Evolutionary conservation across 1,139 yeast genomes (phyloP), one percentile per base, ranked within the genome.

Genomic region (Diutina ranongensis): DNA sequence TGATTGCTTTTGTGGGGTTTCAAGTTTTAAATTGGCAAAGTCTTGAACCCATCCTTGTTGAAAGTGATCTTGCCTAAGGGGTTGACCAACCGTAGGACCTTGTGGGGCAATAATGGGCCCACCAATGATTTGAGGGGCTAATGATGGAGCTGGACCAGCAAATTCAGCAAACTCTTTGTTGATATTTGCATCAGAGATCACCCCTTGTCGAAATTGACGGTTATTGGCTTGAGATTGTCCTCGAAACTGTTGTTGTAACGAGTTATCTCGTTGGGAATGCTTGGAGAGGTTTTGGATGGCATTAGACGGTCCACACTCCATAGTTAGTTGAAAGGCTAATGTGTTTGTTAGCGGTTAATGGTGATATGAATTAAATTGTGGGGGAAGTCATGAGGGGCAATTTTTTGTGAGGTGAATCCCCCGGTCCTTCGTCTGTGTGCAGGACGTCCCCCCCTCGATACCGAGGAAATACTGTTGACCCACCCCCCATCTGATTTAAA

Each of bases 121-220:
- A 20, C 18, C 42, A 3, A 5, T 38, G 4, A 38, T n/a, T 13
- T 2, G 12, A 4, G 10, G 40, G 18, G 28, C 40, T 4, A 4
- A 3, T 4, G 16, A 7, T 10, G 10, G 5, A 10, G 9, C 10
- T 10, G 40, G 25, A 5, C 42, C 42, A 8, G 42, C 31, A 25
- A 38, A 38, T 21, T 38, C 42, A n/a, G 42, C 42, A 25, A 38
- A 38, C 42, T 38, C 42, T 9, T 16, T 18, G 42, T 38, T 38
- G 18, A 38, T 4, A 10, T 27, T 13, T 7, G 42, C 31, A 38
- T 38, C 42, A 21, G 33, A 18, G 13, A n/a, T 18, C 18, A 15
- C 12, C 9, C 40, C 40, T n/a, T 38, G 42, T n/a, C 42, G 42
- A 15, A 38, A 38, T 13, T 25, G 31, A 13, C 32, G 42, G 25